Percentiles rank a stretch among this genome's conserved stretches.
Evolutionary conservation across 2,329 filamentous ascomycete genomes (phyloP).

Genomic region (Ascochyta viciae-villosae): DNA sequence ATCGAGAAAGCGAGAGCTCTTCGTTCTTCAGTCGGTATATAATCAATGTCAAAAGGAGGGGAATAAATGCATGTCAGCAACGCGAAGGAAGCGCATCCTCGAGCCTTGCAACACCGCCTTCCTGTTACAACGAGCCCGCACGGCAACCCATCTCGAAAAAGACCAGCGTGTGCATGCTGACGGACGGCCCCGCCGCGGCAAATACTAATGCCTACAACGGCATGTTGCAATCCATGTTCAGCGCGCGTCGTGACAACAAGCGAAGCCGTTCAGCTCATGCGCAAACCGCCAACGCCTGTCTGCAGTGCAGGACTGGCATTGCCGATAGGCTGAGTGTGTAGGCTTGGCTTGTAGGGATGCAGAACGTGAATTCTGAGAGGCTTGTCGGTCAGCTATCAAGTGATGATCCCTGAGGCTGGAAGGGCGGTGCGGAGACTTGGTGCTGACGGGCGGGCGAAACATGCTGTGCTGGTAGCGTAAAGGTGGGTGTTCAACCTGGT

Average conservation of each 20-base stretch:
- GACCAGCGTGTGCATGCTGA: slow-evolving; percentile 11
- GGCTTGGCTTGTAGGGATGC: background rate
- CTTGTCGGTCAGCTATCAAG: slow-evolving; percentile 10
- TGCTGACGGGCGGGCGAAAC: slow-evolving; percentile 17
- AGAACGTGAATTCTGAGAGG: slow-evolving; percentile 9
- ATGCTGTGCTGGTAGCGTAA: slow-evolving; percentile 4
- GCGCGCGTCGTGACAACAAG: slow-evolving; percentile 9
- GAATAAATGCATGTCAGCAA: slow-evolving; percentile 1
- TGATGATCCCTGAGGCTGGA: slow-evolving; percentile 11
- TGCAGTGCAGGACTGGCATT: slow-evolving; percentile 1
- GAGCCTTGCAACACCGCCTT: slow-evolving; percentile 7
- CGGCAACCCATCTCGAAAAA: slow-evolving; percentile 7
- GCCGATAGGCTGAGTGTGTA: slow-evolving; percentile 1
- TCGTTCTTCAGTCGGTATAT: background rate
- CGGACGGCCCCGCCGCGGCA: slow-evolving; percentile 12
- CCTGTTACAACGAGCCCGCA: slow-evolving; percentile 1
- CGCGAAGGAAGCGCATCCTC: slow-evolving; percentile 1
- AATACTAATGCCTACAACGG: background rate
- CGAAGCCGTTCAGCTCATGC: slow-evolving; percentile 17
- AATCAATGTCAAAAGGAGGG: background rate
- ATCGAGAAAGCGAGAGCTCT: background rate
- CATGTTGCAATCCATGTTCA: slow-evolving; percentile 1
- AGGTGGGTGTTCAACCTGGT: slow-evolving; percentile 6
- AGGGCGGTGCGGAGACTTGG: slow-evolving; percentile 13
- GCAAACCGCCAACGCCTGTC: slow-evolving; percentile 5